These are phyloP conservation scores for Gossypium trilobum DNA, from an alignment of 441 rosid species.

Conservation along the genomic window DNA sequence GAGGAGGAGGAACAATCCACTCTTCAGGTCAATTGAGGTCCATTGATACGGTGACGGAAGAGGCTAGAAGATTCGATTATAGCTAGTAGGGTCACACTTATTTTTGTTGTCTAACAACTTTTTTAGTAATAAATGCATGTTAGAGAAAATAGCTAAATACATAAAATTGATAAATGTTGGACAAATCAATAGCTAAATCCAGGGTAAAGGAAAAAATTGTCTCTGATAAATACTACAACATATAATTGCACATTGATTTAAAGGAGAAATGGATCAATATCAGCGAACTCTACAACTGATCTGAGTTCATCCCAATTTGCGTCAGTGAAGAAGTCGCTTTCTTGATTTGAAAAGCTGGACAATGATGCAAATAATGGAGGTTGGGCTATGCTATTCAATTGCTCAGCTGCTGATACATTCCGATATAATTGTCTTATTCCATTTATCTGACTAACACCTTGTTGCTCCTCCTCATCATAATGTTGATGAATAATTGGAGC, in stretches of 20 bases:
- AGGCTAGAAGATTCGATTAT: too few relatives aligned
- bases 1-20: too few relatives aligned
- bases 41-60: too few relatives aligned
- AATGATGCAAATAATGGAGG: background rate
- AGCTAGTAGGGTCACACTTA: too few relatives aligned
- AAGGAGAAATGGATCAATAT: conserved; percentile 31
- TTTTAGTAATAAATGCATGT: too few relatives aligned
- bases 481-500: conserved; percentile 22
- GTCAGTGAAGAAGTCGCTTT: conserved; percentile 21
- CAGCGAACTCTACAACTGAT: conserved; percentile 52
- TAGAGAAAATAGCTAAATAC: too few relatives aligned
- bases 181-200: background rate
- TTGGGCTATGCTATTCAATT: background rate
- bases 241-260: conserved; percentile 11
- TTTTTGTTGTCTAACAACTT: too few relatives aligned
- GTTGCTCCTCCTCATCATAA: conserved; percentile 5
- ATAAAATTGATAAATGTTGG: too few relatives aligned
- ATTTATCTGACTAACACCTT: background rate
- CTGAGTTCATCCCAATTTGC: conserved; percentile 75
- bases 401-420: background rate
- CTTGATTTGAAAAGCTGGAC: conserved; percentile 20
- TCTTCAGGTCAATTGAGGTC: too few relatives aligned
- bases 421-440: background rate
- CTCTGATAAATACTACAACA: background rate
- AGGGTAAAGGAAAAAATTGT: too few relatives aligned